Evolutionary conservation across 345 rosid genomes (phyloP).

Genomic region (Eucalyptus coolabah): DNA sequence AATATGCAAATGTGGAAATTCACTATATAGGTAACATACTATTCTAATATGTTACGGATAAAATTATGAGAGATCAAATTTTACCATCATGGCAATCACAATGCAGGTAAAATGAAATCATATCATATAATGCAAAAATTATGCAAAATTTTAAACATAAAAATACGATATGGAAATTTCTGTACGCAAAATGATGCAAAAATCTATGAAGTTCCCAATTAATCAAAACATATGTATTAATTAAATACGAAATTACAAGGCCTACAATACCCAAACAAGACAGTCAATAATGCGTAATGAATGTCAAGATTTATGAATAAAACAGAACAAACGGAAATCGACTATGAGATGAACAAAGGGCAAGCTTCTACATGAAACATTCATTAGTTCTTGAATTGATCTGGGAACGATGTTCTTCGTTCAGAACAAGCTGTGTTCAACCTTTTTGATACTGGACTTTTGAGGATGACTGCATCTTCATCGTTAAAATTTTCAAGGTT

Average conservation of each 20-base stretch:
- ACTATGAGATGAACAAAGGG: background rate
- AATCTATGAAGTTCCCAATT: too few relatives aligned
- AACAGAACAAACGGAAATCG: background rate
- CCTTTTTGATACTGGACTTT: background rate
- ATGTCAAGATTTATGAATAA: background rate
- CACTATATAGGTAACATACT: background rate
- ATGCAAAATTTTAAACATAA: too few relatives aligned
- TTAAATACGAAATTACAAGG: background rate
- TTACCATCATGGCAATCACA: background rate
- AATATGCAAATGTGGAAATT: background rate
- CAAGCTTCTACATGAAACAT: background rate
- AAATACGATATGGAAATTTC: background rate
- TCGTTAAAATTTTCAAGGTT: background rate
- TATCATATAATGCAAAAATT: fast-evolving
- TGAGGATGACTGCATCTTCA: background rate
- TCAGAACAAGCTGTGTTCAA: background rate
- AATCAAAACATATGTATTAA: too few relatives aligned
- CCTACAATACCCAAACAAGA: background rate
- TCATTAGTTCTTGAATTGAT: background rate
- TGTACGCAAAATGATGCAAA: background rate
- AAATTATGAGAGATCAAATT: background rate
- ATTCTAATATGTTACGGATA: background rate
- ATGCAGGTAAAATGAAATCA: background rate
- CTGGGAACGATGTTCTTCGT: background rate
- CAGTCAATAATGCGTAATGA: background rate